Conservation (phyloP, 116 monocot genomes). For the Phalaenopsis hybrid region DNA sequence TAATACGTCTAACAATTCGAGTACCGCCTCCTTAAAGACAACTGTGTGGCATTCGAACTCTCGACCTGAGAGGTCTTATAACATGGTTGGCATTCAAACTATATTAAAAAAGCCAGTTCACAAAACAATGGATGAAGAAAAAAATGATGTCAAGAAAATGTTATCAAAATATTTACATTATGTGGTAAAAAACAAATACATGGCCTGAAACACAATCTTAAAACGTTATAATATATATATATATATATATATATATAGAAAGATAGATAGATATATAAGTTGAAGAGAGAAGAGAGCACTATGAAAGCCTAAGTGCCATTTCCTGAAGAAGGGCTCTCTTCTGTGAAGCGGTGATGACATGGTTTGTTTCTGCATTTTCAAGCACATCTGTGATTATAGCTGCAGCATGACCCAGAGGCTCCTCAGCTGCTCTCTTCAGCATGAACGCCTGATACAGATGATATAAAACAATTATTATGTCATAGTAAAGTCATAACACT, state of each 20-base stretch:
- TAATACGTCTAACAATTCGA: too few relatives aligned
- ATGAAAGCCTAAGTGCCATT: conserved; percentile 73
- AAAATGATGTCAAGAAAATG: not conserved
- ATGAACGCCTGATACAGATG: conserved; percentile 64
- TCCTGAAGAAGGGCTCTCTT: conserved; percentile 90
- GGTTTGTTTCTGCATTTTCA: conserved; percentile 72
- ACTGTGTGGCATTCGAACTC: too few relatives aligned
- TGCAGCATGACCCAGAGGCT: conserved; percentile 85
- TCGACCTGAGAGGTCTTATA: too few relatives aligned
- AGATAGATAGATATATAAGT: too few relatives aligned
- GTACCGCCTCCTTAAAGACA: too few relatives aligned
- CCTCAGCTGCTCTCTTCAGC: conserved; percentile 84
- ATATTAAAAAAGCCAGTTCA: too few relatives aligned
- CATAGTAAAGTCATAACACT: too few relatives aligned
- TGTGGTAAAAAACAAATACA: not conserved
- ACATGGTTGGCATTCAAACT: too few relatives aligned
- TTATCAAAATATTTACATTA: not conserved
- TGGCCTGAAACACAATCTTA: not conserved
- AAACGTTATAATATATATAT: not conserved
- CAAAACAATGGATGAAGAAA: too few relatives aligned
- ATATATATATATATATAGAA: too few relatives aligned
- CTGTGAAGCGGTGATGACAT: conserved; percentile 69
- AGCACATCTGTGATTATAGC: conserved; percentile 91
- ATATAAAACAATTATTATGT: not conserved
- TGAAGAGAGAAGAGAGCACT: not conserved